Conservation (phyloP, 2,329 filamentous ascomycete species). For the Hortaea werneckii region DNA sequence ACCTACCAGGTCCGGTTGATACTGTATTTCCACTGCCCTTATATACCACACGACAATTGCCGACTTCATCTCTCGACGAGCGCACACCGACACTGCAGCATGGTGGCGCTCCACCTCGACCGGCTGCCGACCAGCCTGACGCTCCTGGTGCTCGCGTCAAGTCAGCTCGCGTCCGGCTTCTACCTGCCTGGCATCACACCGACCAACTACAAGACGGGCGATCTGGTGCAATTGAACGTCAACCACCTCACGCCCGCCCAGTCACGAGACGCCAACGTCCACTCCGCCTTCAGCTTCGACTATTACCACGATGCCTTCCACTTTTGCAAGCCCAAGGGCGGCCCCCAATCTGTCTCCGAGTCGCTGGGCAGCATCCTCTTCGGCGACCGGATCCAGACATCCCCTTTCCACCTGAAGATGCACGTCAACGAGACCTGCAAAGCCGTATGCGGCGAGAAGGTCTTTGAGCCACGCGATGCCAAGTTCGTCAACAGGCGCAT, state of each 20-base stretch:
- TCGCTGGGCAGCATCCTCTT: constrained; percentile 94
- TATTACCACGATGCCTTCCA: constrained; percentile 85
- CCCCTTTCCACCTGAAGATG: constrained; percentile 85
- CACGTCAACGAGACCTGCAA: constrained; percentile 79
- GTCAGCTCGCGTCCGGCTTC: constrained; percentile 42
- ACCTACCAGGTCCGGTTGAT: too few species aligned
- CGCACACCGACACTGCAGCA: too few species aligned
- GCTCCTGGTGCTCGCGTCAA: constrained; percentile 3
- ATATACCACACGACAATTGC: too few species aligned
- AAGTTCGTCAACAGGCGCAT: constrained; percentile 78
- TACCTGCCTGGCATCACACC: constrained; percentile 95
- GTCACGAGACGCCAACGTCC: constrained; percentile 68
- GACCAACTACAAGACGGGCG: constrained; percentile 74
- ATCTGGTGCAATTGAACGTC: constrained; percentile 77
- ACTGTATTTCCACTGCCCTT: too few species aligned
- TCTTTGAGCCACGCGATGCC: constrained; percentile 55
- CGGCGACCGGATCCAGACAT: constrained; percentile 91
- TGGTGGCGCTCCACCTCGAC: too few species aligned
- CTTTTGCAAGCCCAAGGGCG: constrained; percentile 73
- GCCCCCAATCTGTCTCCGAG: constrained; percentile 71
- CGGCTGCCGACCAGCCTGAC: constrained; percentile 3
- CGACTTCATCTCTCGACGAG: too few species aligned
- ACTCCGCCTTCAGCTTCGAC: constrained; percentile 91
- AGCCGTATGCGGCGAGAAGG: constrained; percentile 58
- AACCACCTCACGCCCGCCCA: constrained; percentile 85